phyloP scores from a whole-genome alignment of 2,329 filamentous ascomycete species.

The Beauveria sp. region DNA sequence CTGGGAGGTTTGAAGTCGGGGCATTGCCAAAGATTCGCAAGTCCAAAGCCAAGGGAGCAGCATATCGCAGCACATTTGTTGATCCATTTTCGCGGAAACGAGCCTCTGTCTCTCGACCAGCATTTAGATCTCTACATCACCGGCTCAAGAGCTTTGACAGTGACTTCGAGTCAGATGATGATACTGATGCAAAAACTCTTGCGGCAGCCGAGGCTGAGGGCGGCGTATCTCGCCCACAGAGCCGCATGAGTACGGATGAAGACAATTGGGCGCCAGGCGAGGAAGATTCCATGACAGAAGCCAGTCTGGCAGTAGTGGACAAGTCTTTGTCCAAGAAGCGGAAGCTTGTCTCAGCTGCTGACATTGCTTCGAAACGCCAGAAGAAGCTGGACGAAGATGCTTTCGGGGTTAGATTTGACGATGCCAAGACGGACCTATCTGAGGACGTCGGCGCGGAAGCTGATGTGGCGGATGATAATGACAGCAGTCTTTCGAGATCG shows the following conservation, averaged over 20 bases:
- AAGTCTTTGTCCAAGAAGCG: slow-evolving; percentile 55
- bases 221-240: slow-evolving; percentile 72
- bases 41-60: slow-evolving; percentile 43
- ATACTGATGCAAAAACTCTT: slow-evolving; percentile 47
- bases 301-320: slow-evolving; percentile 60
- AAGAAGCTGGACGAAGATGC: slow-evolving; percentile 76
- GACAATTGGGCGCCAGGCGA: slow-evolving; percentile 45
- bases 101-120: slow-evolving; percentile 47
- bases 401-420: slow-evolving; percentile 55
- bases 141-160: slow-evolving; percentile 51
- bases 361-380: slow-evolving; percentile 66
- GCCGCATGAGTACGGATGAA: slow-evolving; percentile 60
- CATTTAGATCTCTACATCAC: slow-evolving; percentile 75
- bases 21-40: slow-evolving; percentile 71
- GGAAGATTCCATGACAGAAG: slow-evolving; percentile 64
- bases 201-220: slow-evolving; percentile 76
- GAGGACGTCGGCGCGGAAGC: slow-evolving; percentile 44
- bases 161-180: slow-evolving; percentile 86
- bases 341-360: slow-evolving; percentile 60
- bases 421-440: slow-evolving; percentile 39
- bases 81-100: slow-evolving; percentile 60
- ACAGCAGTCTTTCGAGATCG: slow-evolving; percentile 36
- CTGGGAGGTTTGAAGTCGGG: slow-evolving; percentile 47
- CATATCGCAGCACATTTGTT: slow-evolving; percentile 55
- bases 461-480: slow-evolving; percentile 39